Base-by-base conservation (phyloP, 2,329 filamentous ascomycete species). In the Colletotrichum sp. region DNA sequence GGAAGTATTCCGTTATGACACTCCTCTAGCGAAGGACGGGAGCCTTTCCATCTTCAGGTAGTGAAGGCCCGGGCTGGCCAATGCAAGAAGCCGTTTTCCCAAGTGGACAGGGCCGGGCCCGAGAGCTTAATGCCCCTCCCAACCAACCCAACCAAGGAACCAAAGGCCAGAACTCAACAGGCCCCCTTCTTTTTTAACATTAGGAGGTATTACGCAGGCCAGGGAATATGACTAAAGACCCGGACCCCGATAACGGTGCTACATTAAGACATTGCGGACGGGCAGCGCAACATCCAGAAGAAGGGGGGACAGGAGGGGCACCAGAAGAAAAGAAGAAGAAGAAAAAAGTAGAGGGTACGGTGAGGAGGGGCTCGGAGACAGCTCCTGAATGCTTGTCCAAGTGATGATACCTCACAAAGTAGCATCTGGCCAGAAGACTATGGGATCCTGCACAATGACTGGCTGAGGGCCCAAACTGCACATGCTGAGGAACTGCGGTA, bases 101-200 rank as follows among this genome's bases (percentile, higher is more conserved):
- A 39, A 71, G 16, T 62, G 65, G 28, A 21, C 57, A 71, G 62
- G 52, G 39, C 57, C 44, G 49, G 36, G 70, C 70, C 64, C 65
- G 49, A 66, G 74, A 74, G 74, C 74, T 75, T 75, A 70, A 70
- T 76, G 44, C 28, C n/a, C 55, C 55, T 64, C 32, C 62, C 28
- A 60, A 28, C 30, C 66, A 36, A 74, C 57, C 36, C 55, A 68
- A 60, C 39, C 32, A 55, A 44, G 49, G 63, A 39, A 66, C n/a
- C 64, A 57, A 49, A 44, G 69, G 36, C 69, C 28, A 67, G 69
- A 36, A 34, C 66, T 55, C 57, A 10, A 52, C 12, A 71, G 55
- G n/a, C 28, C 59, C 28, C 44, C 65, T 52, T 32, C 36, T 15
- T 55, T 52, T 28, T 52, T 24, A 76, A 63, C 74, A 65, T 34